phyloP scores from a whole-genome alignment of 805 yeast species.

The Candida xyloterini region DNA sequence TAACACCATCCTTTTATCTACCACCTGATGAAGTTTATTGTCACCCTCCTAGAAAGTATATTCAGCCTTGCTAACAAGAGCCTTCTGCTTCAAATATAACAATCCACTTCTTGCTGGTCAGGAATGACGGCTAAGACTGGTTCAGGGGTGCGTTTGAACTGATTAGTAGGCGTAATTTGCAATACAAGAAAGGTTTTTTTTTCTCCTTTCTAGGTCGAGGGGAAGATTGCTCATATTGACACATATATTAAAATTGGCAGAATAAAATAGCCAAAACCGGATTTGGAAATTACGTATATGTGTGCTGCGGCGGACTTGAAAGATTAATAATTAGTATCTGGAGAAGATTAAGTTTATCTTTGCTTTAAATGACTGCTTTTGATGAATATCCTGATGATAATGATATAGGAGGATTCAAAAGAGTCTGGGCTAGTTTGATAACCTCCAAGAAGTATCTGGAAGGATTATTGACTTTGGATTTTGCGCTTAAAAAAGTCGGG shows the following conservation, averaged over 20 bases:
- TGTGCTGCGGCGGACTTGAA: too few species aligned
- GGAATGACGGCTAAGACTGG: background rate
- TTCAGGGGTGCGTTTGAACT: background rate
- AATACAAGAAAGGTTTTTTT: constrained; percentile 2
- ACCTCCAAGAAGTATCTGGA: constrained; percentile 50
- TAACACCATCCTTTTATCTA: constrained; percentile 59
- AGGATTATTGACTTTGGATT: constrained; percentile 50
- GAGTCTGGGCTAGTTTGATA: constrained; percentile 55
- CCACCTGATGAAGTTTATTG: background rate
- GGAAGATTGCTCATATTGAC: background rate
- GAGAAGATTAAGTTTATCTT: too few species aligned
- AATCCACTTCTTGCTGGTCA: background rate
- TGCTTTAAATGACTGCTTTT: constrained; percentile 10
- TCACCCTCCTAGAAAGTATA: background rate
- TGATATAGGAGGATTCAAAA: constrained; percentile 12
- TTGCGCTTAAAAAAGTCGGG: constrained; percentile 40
- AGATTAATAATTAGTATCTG: too few species aligned
- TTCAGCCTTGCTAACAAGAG: constrained; percentile 3
- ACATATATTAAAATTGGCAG: background rate
- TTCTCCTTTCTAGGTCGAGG: constrained; percentile 1
- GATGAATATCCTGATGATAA: constrained; percentile 20
- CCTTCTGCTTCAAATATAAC: background rate
- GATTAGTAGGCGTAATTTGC: background rate
- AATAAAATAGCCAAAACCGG: background rate
- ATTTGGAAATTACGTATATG: background rate